Evolutionary conservation across 306 rosid species (phyloP).

Genomic region (Datisca glomerata): DNA sequence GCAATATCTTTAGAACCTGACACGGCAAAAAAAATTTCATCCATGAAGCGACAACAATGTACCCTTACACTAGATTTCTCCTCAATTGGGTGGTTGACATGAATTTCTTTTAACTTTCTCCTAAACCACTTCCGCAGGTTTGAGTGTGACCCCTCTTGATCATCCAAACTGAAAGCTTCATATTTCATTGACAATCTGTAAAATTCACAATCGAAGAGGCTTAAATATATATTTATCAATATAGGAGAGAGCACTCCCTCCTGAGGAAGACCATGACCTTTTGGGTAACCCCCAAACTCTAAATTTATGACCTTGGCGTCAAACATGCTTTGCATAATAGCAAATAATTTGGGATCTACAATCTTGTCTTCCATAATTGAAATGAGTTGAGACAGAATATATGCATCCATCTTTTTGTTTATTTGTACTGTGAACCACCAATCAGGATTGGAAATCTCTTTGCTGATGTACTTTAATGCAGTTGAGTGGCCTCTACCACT

Average conservation of each 20-base stretch:
- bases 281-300: slow-evolving; percentile 82
- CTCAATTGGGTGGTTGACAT: slow-evolving; percentile 17
- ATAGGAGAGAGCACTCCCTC: slow-evolving; percentile 82
- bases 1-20: slow-evolving; percentile 72
- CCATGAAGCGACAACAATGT: slow-evolving; percentile 70
- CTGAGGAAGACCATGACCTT: slow-evolving; percentile 91
- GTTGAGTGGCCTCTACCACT: slow-evolving; percentile 67
- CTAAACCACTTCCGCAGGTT: slow-evolving; percentile 73
- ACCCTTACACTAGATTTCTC: slow-evolving; percentile 27
- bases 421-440: slow-evolving; percentile 80
- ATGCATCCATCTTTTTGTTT: slow-evolving; percentile 43
- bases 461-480: slow-evolving; percentile 60
- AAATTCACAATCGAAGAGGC: slow-evolving; percentile 67
- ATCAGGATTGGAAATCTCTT: slow-evolving; percentile 43
- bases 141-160: slow-evolving; percentile 33
- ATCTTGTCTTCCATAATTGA: slow-evolving; percentile 63
- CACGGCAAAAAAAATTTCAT: slow-evolving; percentile 62
- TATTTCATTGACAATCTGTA: slow-evolving; percentile 74
- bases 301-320: slow-evolving; percentile 61
- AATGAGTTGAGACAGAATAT: slow-evolving; percentile 38
- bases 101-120: slow-evolving; percentile 40
- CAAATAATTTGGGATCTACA: slow-evolving; percentile 46
- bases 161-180: slow-evolving; percentile 38
- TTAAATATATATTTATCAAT: slow-evolving; percentile 78
- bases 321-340: slow-evolving; percentile 41